Conservation (phyloP, 164 flowering plant species). For the Annona cherimola region DNA sequence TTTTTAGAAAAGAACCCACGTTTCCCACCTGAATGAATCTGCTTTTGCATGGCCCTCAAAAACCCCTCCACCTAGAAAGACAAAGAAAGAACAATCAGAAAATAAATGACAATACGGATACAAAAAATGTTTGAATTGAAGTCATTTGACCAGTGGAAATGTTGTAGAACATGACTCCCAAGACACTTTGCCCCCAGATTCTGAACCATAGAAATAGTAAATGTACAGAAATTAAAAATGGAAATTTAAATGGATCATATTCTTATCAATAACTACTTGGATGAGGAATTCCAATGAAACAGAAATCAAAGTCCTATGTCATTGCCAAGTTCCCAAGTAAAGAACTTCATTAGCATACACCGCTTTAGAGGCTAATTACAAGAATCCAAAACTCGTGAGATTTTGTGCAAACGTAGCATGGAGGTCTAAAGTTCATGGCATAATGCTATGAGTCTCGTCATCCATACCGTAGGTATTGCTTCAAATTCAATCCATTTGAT, state of each 20-base stretch:
- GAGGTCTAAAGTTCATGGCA: neutral
- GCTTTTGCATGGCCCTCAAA: slow-evolving; percentile 88
- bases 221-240: neutral
- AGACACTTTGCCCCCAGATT: neutral
- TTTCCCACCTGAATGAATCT: slow-evolving; percentile 75
- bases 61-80: slow-evolving; percentile 79
- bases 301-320: neutral
- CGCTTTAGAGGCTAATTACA: neutral
- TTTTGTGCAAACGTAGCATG: neutral
- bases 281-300: neutral
- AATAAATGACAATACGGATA: neutral
- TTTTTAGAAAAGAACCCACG: slow-evolving; percentile 90
- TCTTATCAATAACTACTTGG: neutral
- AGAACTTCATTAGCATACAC: neutral
- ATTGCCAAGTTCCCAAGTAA: neutral
- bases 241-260: too few species aligned
- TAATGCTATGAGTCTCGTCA: neutral
- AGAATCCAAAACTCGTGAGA: neutral
- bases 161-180: neutral
- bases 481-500: neutral
- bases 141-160: neutral
- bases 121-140: neutral
- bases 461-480: neutral
- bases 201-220: neutral
- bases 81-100: neutral